These are phyloP conservation scores for Camelina sativa DNA, from an alignment of 345 rosid genomes.

Conservation along the genomic window DNA sequence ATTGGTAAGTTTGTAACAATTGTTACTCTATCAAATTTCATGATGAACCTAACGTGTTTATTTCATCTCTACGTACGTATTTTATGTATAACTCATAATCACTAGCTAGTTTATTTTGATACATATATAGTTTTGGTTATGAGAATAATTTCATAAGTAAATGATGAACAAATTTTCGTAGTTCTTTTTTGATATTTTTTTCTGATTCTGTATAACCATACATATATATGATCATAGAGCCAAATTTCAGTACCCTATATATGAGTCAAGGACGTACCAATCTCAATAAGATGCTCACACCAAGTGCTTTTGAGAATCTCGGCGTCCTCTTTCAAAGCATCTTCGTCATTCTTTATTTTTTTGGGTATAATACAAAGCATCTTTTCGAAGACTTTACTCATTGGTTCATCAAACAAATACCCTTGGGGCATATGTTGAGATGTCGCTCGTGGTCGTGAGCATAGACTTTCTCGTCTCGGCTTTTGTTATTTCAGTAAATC, in stretches of 20 bases:
- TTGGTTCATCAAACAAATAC: constrained; percentile 15
- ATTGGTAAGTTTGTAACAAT: constrained; percentile 27
- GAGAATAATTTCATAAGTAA: background rate
- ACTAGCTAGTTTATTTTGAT: background rate
- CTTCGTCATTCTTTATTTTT: background rate
- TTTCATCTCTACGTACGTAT: background rate
- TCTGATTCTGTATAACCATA: constrained; percentile 12
- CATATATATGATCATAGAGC: background rate
- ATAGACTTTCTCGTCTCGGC: constrained; percentile 1
- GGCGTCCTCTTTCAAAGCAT: constrained; percentile 5
- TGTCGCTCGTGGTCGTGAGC: constrained; percentile 9
- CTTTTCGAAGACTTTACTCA: background rate
- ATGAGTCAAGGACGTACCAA: constrained; percentile 1
- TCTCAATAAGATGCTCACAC: constrained; percentile 8
- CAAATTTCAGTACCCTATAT: background rate
- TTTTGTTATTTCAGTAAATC: background rate
- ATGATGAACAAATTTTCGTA: too few relatives aligned
- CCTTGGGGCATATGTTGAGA: constrained; percentile 20
- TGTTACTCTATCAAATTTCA: constrained; percentile 1
- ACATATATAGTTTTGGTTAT: background rate
- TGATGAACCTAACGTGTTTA: background rate
- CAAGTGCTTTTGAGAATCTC: constrained; percentile 27
- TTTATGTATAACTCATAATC: background rate
- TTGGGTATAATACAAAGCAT: constrained; percentile 4
- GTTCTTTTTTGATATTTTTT: background rate